Percentiles rank a stretch among this genome's conserved stretches.
Conservation (phyloP, 768 basidiomycete genomes). For the Russula dissimulans region DNA sequence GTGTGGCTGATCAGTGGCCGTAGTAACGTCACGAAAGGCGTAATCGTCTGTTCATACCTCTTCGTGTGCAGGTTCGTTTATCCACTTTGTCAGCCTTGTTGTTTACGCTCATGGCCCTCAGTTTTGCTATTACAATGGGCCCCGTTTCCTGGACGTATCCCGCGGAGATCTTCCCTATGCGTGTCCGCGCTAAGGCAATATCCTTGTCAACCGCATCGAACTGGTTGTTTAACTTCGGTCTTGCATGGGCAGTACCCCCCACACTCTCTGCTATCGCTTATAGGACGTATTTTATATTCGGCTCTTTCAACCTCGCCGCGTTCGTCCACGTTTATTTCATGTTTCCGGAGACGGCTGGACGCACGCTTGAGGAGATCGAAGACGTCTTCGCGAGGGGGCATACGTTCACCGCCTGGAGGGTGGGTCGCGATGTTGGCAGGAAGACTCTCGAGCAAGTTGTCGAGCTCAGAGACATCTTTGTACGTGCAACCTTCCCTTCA, state of each 20-base stretch:
- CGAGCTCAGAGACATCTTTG: conserved; percentile 4
- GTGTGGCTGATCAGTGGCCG: conserved; percentile 57
- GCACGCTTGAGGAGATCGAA: conserved; percentile 72
- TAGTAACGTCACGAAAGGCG: conserved; percentile 48
- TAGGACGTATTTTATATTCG: conserved; percentile 74
- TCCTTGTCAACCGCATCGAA: conserved; percentile 33
- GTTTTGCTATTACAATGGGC: conserved; percentile 52
- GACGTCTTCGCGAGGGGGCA: conserved; percentile 67
- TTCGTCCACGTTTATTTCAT: conserved; percentile 68
- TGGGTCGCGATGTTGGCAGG: conserved; percentile 51
- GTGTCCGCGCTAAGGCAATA: conserved; percentile 36
- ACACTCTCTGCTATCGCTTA: conserved; percentile 57
- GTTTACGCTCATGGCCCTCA: neutral
- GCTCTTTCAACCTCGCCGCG: conserved; percentile 64
- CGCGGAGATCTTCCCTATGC: conserved; percentile 31
- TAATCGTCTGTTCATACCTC: conserved; percentile 72
- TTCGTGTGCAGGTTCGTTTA: conserved; percentile 47
- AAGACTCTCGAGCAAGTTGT: conserved; percentile 47
- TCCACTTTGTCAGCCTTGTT: neutral
- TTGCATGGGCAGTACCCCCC: conserved; percentile 58
- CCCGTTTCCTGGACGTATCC: conserved; percentile 58
- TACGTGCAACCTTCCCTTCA: neutral
- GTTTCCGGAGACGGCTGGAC: conserved; percentile 69
- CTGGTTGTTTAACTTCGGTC: conserved; percentile 39
- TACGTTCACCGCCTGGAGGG: conserved; percentile 61